These are phyloP conservation scores for Coemansia sp. DNA, from an alignment of 192 early-diverging fungal species.

Conservation along the genomic window DNA sequence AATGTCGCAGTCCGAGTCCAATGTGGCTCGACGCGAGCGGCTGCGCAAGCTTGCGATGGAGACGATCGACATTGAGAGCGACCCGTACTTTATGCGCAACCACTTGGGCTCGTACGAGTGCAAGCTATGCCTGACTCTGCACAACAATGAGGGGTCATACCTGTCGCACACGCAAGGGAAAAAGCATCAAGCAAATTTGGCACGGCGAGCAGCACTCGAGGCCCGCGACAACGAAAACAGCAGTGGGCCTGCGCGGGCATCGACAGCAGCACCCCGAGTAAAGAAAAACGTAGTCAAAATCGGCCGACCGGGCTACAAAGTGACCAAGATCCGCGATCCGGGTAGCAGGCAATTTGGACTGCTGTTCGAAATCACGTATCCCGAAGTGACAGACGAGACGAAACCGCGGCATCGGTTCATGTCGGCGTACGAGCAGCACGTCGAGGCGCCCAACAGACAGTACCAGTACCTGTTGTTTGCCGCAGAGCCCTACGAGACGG, in stretches of 20 bases:
- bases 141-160: constrained; percentile 92
- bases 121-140: constrained; percentile 79
- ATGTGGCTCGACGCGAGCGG: constrained; percentile 91
- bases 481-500: constrained; percentile 93
- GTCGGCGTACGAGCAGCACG: constrained; percentile 92
- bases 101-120: constrained; percentile 79
- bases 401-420: constrained; percentile 93
- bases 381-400: constrained; percentile 80
- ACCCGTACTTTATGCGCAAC: constrained; percentile 98
- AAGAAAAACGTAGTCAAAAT: constrained; percentile 88
- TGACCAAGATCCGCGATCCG: constrained; percentile 90
- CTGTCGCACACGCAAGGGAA: constrained; percentile 97
- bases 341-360: constrained; percentile 82
- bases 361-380: constrained; percentile 92
- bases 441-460: constrained; percentile 80
- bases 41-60: constrained; percentile 92
- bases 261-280: constrained; percentile 23
- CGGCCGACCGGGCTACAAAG: constrained; percentile 91
- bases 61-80: constrained; percentile 92
- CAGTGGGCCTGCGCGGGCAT: constrained; percentile 7
- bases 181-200: constrained; percentile 94
- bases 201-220: constrained; percentile 82
- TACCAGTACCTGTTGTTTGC: constrained; percentile 95
- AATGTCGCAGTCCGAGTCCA: constrained; percentile 76
- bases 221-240: constrained; percentile 60